Evolutionary conservation across 148 eudicot species (phyloP).

Genomic region (Tetragonia tetragonoides): DNA sequence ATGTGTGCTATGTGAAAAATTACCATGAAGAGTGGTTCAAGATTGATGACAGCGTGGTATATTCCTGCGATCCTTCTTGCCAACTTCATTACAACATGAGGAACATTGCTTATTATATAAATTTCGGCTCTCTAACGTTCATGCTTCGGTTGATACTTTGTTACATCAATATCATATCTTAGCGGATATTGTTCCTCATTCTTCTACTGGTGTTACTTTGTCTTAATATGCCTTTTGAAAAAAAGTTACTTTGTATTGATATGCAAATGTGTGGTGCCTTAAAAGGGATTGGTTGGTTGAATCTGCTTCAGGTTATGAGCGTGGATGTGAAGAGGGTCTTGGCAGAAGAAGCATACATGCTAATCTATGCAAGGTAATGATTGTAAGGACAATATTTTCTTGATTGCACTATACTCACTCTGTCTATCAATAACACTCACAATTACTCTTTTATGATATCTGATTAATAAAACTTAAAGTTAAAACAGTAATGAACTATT

Average conservation of each 20-base stretch:
- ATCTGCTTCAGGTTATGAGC: constrained; percentile 30
- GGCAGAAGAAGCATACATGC: constrained; percentile 37
- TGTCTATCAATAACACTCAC: too few species aligned
- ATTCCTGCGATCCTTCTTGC: not conserved
- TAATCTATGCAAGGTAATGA: constrained; percentile 31
- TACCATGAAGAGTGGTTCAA: constrained; percentile 35
- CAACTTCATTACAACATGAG: not conserved
- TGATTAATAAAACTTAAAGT: too few species aligned
- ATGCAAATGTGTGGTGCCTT: not conserved
- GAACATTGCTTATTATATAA: not conserved
- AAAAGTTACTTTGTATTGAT: not conserved
- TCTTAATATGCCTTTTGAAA: not conserved
- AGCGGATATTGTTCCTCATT: not conserved
- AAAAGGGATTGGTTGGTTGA: constrained; percentile 6
- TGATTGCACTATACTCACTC: too few species aligned
- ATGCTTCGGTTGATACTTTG: not conserved
- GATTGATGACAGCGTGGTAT: constrained; percentile 38
- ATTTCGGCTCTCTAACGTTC: not conserved
- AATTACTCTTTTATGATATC: too few species aligned
- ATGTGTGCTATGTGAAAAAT: constrained; percentile 39
- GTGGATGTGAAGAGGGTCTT: constrained; percentile 35
- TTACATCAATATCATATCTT: not conserved
- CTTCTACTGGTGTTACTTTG: not conserved
- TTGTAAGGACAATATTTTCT: too few species aligned
- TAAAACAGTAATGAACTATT: too few species aligned